A percentile compares a stretch with the other conserved stretches of the same genome.
Conservation (phyloP, 768 basidiomycete species). For the Tricholoma sp. region DNA sequence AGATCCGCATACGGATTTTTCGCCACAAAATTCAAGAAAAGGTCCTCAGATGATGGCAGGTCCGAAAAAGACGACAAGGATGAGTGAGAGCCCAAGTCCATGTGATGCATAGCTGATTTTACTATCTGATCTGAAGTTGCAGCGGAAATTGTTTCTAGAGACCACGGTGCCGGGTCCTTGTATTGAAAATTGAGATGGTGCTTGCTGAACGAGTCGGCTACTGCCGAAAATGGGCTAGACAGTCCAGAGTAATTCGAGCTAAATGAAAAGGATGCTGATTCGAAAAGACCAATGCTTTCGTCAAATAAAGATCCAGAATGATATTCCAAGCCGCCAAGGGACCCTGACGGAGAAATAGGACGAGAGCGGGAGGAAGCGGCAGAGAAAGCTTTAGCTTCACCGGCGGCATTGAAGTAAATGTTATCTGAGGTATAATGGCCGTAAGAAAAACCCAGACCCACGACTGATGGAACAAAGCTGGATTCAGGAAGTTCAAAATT, state of each 20-base stretch:
- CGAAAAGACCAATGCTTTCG: slow-evolving; percentile 9
- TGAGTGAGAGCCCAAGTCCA: slow-evolving; percentile 11
- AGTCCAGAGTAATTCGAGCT: neutral
- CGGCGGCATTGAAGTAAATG: neutral
- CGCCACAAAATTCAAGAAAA: slow-evolving; percentile 3
- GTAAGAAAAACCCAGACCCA: slow-evolving; percentile 25
- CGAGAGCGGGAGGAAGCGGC: neutral
- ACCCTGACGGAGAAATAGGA: neutral
- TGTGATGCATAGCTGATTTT: slow-evolving; percentile 25
- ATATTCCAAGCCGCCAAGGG: slow-evolving; percentile 4
- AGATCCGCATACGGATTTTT: slow-evolving; percentile 1
- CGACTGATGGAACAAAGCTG: neutral
- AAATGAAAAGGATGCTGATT: slow-evolving; percentile 10
- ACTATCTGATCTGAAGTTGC: slow-evolving; percentile 31
- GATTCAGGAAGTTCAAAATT: slow-evolving; percentile 1
- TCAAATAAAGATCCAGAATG: slow-evolving; percentile 10
- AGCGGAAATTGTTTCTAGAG: slow-evolving; percentile 21
- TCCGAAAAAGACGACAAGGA: neutral
- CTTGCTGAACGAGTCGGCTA: neutral
- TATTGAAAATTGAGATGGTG: slow-evolving; percentile 1
- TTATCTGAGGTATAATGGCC: neutral
- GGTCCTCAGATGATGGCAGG: neutral
- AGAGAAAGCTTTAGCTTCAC: neutral
- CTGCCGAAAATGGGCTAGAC: neutral
- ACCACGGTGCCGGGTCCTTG: slow-evolving; percentile 7